phyloP scores from a whole-genome alignment of 2,329 filamentous ascomycete species.

The Talaromyces amestolkiae region DNA sequence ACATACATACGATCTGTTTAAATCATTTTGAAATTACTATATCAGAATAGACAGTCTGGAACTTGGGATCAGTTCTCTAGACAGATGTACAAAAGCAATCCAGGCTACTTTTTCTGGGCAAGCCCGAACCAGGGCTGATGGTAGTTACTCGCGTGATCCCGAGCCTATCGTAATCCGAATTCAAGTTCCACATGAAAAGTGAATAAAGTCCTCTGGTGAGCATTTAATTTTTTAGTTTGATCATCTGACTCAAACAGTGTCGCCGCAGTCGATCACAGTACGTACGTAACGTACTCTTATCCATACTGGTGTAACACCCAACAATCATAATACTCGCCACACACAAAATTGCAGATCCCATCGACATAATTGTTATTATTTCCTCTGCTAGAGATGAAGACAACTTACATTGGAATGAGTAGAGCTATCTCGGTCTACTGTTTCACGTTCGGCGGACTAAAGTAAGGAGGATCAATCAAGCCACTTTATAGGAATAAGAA shows the following conservation, averaged over 20 bases:
- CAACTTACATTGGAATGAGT: not conserved
- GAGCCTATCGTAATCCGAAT: not conserved
- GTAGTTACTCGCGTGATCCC: not conserved
- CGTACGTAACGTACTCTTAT: not conserved
- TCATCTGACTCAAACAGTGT: no score
- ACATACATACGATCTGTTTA: not conserved
- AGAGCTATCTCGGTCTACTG: not conserved
- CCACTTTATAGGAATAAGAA: not conserved
- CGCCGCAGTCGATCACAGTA: not conserved
- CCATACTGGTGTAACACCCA: not conserved
- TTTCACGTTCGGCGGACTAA: no score
- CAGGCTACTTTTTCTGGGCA: not conserved
- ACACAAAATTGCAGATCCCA: no score
- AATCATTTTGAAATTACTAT: not conserved
- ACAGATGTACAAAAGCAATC: not conserved
- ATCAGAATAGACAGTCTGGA: not conserved
- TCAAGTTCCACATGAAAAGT: not conserved
- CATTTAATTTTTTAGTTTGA: no score
- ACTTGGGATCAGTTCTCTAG: not conserved
- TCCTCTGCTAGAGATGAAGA: rapidly evolving
- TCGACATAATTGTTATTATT: not conserved
- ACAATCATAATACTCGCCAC: not conserved
- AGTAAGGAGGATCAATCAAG: not conserved
- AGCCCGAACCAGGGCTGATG: not conserved
- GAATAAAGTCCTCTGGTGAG: not conserved